These are phyloP conservation scores for Circinella umbellata DNA, from an alignment of 371 early-diverging fungal species.

Conservation along the genomic window DNA sequence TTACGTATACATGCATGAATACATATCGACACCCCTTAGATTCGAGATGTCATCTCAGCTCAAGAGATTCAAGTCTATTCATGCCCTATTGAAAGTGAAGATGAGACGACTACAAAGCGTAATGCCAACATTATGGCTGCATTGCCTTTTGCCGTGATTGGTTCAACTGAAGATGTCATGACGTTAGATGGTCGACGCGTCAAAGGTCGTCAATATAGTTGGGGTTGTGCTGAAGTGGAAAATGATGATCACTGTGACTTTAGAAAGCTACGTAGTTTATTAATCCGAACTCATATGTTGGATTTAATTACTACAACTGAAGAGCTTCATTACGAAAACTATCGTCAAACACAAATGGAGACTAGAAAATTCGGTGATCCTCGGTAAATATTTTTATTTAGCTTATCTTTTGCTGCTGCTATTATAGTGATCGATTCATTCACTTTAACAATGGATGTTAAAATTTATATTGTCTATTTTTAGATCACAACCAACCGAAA, in stretches of 20 bases:
- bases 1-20: background rate
- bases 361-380: conserved; percentile 84
- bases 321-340: conserved; percentile 92
- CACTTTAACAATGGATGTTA: no score
- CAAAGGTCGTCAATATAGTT: conserved; percentile 91
- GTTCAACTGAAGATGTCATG: conserved; percentile 85
- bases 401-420: background rate
- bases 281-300: conserved; percentile 95
- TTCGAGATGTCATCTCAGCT: conserved; percentile 78
- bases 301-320: conserved; percentile 91
- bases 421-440: no score
- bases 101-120: conserved; percentile 78
- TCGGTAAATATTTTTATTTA: conserved; percentile 56
- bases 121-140: conserved; percentile 88
- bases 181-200: conserved; percentile 78
- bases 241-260: conserved; percentile 94
- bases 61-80: conserved; percentile 84
- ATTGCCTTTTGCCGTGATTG: conserved; percentile 96
- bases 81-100: conserved; percentile 90
- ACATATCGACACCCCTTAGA: conserved; percentile 40
- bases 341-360: conserved; percentile 84
- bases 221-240: conserved; percentile 95
- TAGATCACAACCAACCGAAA: conserved; percentile 52
- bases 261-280: conserved; percentile 89
- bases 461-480: background rate